Conservation (phyloP, 192 early-diverging fungal species). For the Pilaira anomala region DNA sequence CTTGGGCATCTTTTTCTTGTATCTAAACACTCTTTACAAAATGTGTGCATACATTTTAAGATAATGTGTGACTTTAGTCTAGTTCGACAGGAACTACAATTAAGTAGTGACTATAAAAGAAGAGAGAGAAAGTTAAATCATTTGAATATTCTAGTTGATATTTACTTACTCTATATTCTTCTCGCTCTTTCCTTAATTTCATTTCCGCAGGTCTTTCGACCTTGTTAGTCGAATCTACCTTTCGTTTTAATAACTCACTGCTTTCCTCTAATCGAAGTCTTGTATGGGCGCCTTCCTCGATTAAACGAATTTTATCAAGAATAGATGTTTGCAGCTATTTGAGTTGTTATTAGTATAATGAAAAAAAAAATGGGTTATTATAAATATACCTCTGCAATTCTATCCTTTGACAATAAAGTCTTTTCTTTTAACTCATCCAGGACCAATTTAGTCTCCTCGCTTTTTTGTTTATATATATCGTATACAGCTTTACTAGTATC, state of each 20-base stretch:
- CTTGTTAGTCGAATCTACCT: constrained; percentile 56
- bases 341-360: not conserved
- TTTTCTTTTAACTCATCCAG: constrained; percentile 56
- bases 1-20: constrained; percentile 87
- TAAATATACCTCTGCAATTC: constrained; percentile 53
- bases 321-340: constrained; percentile 16
- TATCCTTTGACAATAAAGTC: constrained; percentile 42
- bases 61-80: constrained; percentile 87
- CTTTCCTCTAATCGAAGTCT: constrained; percentile 62
- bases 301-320: constrained; percentile 20
- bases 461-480: constrained; percentile 25
- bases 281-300: constrained; percentile 42
- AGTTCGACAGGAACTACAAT: constrained; percentile 82
- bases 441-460: constrained; percentile 1
- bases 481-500: constrained; percentile 1
- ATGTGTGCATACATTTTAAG: constrained; percentile 90
- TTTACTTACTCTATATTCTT: constrained; percentile 38
- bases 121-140: constrained; percentile 21
- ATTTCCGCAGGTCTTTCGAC: constrained; percentile 58
- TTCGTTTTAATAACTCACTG: constrained; percentile 54
- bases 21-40: constrained; percentile 91
- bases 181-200: constrained; percentile 57
- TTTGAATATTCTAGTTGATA: not conserved
- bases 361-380: constrained; percentile 23
- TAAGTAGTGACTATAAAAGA: constrained; percentile 72